Evolutionary conservation across 306 rosid genomes (phyloP), one percentile per base, ranked within the genome.

Genomic region (Casuarina glauca): DNA sequence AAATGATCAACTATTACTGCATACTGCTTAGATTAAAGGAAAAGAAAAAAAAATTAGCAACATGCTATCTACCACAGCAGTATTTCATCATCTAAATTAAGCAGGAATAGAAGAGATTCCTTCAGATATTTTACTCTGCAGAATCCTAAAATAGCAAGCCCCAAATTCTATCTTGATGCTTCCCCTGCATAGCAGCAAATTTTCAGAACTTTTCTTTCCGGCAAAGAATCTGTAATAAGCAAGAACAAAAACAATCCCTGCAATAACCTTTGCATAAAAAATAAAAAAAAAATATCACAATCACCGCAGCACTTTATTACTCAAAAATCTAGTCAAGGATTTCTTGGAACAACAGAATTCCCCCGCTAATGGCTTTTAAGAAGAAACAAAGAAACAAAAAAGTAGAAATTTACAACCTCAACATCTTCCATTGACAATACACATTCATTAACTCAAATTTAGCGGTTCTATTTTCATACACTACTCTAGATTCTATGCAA

Each of bases 101-200:
- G 73, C 64, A 73, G 76, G 73, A 79, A 77, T 74, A 67, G 85
- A 74, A 61, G 78, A 77, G 68, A 39, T 76, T 82, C 84, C 86
- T 76, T 82, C 69, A 72, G 70, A n/a, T 70, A 79, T 38, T 78
- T 69, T 62, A 79, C 84, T 82, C 84, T 67, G 41, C 10, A 69
- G 73, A 73, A 68, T 49, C 69, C 68, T 73, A 78, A 41, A 82
- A 67, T 58, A 82, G 79, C 75, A 78, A 45, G 80, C 78, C 82
- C 78, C 76, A 82, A 69, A 73, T 81, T 76, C 80, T 86, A 79
- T 76, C 78, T 72, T 42, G 86, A 76, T 49, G 89, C 84, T 78
- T 79, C 80, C 69, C 76, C 86, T 80, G 49, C 80, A 77, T 44
- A 73, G 77, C 81, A 63, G 86, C 82, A 79, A 76, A 83, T 79